Conservation (phyloP, 2,329 filamentous ascomycete genomes). For the Aureobasidium sp. region DNA sequence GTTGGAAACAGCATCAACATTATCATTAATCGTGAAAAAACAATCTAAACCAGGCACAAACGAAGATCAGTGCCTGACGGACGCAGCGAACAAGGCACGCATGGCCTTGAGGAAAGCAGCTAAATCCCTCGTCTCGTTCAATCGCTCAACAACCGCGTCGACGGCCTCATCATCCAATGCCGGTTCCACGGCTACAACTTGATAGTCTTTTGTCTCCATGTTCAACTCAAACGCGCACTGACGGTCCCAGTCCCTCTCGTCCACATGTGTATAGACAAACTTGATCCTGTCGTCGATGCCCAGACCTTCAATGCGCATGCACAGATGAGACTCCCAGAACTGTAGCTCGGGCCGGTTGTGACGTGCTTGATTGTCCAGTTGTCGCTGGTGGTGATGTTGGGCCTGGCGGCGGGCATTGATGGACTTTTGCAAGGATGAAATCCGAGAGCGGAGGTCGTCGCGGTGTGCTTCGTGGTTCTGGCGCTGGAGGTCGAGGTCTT, state of each 20-base stretch:
- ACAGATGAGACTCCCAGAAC: constrained; percentile 91
- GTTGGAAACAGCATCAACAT: neutral
- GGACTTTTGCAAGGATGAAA: constrained; percentile 59
- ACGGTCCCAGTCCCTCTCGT: constrained; percentile 78
- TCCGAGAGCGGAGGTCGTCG: constrained; percentile 50
- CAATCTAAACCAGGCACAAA: neutral
- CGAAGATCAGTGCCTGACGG: constrained; percentile 37
- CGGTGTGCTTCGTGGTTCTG: constrained; percentile 49
- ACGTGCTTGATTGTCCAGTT: constrained; percentile 74
- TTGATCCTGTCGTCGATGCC: constrained; percentile 67
- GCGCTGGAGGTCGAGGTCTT: constrained; percentile 49
- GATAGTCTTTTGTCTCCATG: constrained; percentile 75
- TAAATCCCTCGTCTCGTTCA: constrained; percentile 76
- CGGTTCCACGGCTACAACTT: constrained; percentile 72
- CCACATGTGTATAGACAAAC: constrained; percentile 81
- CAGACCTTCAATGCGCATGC: constrained; percentile 80
- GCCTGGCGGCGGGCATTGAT: constrained; percentile 65
- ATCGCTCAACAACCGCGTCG: constrained; percentile 65
- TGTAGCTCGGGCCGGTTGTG: constrained; percentile 90
- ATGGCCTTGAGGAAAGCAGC: constrained; percentile 71
- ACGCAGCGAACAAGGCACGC: constrained; percentile 64
- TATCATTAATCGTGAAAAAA: constrained; percentile 2
- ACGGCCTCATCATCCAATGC: constrained; percentile 74
- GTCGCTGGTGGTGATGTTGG: constrained; percentile 63
- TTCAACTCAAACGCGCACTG: constrained; percentile 93